Evolutionary conservation across 129 eudicot species (phyloP).

Genomic region (Ambrosia artemisiifolia): DNA sequence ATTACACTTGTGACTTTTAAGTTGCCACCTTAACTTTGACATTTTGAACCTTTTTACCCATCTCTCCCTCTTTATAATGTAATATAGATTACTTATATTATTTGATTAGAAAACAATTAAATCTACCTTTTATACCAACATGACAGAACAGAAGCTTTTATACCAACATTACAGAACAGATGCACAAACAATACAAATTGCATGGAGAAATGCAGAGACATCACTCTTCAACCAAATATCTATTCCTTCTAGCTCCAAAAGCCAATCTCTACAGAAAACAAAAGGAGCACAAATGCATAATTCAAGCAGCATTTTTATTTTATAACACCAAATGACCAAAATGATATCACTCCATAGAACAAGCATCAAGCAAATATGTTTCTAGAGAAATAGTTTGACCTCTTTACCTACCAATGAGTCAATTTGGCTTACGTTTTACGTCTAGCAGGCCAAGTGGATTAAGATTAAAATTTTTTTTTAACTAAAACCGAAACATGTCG

Average conservation of each 20-base stretch:
- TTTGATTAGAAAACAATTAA: too few species aligned
- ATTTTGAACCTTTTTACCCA: too few species aligned
- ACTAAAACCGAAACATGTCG: not conserved
- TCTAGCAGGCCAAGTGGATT: not conserved
- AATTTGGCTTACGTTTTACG: not conserved
- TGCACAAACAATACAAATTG: constrained; percentile 11
- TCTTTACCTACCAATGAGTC: not conserved
- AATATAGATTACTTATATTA: too few species aligned
- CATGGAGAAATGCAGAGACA: not conserved
- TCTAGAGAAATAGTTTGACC: not conserved
- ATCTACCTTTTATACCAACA: too few species aligned
- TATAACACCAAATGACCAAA: not conserved
- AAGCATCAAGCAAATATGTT: not conserved
- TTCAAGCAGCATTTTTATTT: not conserved
- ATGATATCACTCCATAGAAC: not conserved
- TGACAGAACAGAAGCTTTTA: not conserved
- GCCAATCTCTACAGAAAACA: constrained; percentile 60
- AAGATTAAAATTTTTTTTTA: not conserved
- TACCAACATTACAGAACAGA: not conserved
- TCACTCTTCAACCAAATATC: constrained; percentile 78
- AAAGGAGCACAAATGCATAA: constrained; percentile 11
- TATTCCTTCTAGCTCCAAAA: constrained; percentile 94
- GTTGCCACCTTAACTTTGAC: too few species aligned
- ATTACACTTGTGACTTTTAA: too few species aligned
- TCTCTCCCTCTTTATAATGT: too few species aligned